Conservation (phyloP, 805 yeast species). For the Ogataea ganodermae region DNA sequence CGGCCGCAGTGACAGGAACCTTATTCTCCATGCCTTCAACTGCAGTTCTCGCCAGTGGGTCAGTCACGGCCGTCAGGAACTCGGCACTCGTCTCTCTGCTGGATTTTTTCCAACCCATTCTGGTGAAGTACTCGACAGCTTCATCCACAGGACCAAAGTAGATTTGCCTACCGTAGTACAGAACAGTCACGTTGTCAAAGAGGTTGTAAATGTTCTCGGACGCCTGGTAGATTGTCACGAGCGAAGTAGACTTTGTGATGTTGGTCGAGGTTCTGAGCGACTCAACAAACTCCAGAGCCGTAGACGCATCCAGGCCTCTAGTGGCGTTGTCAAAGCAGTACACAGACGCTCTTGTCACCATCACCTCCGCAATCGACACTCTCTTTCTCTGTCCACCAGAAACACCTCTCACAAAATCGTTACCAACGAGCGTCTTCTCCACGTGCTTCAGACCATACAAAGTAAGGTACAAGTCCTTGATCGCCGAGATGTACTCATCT, state of each 20-base stretch:
- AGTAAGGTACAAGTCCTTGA: constrained; percentile 51
- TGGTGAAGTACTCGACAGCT: constrained; percentile 55
- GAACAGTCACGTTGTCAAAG: constrained; percentile 61
- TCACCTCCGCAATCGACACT: constrained; percentile 68
- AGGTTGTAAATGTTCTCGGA: constrained; percentile 62
- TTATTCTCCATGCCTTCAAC: constrained; percentile 49
- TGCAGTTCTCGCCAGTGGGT: constrained; percentile 57
- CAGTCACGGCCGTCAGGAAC: constrained; percentile 65
- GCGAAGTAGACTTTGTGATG: constrained; percentile 54
- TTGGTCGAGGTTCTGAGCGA: constrained; percentile 62
- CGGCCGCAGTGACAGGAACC: constrained; percentile 57
- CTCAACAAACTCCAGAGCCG: constrained; percentile 65
- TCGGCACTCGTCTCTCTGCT: constrained; percentile 70
- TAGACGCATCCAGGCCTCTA: constrained; percentile 69
- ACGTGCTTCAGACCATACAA: constrained; percentile 62
- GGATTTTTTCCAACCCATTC: constrained; percentile 65
- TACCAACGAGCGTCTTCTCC: constrained; percentile 63
- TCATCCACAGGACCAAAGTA: constrained; percentile 55
- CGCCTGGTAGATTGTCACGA: constrained; percentile 70
- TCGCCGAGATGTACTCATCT: constrained; percentile 41
- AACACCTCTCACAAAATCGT: constrained; percentile 67
- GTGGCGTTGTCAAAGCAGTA: constrained; percentile 73
- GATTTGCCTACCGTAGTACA: constrained; percentile 63
- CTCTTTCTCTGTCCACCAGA: constrained; percentile 76
- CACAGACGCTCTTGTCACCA: constrained; percentile 52